Conservation (phyloP, 2,329 filamentous ascomycete species). For the Didymosphaeria variabile region DNA sequence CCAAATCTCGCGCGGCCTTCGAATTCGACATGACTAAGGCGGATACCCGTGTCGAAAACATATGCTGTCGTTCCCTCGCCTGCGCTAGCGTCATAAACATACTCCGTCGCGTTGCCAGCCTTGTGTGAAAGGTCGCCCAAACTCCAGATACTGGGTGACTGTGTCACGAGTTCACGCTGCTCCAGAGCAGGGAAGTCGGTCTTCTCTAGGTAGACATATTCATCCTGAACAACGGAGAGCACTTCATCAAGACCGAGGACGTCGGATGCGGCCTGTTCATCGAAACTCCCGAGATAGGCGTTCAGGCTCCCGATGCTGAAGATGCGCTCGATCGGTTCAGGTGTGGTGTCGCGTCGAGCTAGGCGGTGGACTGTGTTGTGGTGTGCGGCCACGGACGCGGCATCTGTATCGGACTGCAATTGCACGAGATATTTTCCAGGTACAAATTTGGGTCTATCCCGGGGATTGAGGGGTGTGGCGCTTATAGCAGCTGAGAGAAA, state of each 20-base stretch:
- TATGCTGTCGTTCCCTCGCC: constrained; percentile 57
- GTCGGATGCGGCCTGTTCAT: constrained; percentile 50
- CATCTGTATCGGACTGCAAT: background rate
- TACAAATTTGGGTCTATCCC: background rate
- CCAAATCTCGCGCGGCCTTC: constrained; percentile 22
- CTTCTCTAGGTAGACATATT: constrained; percentile 8
- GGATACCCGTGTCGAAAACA: constrained; percentile 69
- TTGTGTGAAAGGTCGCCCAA: constrained; percentile 25
- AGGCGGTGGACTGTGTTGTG: background rate
- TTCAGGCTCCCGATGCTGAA: constrained; percentile 27
- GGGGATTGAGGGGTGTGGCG: background rate
- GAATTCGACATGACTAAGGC: constrained; percentile 56
- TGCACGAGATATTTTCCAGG: constrained; percentile 3
- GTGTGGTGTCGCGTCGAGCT: background rate
- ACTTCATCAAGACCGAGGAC: constrained; percentile 12
- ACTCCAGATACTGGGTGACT: constrained; percentile 20
- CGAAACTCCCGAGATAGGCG: constrained; percentile 56
- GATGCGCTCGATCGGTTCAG: constrained; percentile 19
- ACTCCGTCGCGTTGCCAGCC: constrained; percentile 10
- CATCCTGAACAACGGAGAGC: constrained; percentile 15
- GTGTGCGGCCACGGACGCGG: background rate
- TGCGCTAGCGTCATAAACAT: constrained; percentile 21
- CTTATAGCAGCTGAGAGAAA: background rate
- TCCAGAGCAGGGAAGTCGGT: background rate
- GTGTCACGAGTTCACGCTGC: constrained; percentile 13